A percentile compares a stretch with the other conserved stretches of the same genome.
phyloP scores from a whole-genome alignment of 1,284 basidiomycete species.

The Uromyces viciae-fabae region DNA sequence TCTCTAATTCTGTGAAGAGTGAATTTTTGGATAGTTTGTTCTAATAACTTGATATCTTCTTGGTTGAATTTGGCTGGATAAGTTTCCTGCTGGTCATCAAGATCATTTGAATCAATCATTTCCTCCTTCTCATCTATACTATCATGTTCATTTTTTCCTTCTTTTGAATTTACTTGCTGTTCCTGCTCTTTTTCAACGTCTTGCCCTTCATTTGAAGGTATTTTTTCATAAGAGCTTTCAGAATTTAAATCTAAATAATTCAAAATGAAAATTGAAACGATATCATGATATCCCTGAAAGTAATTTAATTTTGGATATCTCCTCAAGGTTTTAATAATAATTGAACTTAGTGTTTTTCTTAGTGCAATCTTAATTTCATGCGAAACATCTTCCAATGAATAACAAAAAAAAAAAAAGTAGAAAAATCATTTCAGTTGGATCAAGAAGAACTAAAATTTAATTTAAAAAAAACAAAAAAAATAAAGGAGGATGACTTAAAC shows the following conservation, averaged over 20 bases:
- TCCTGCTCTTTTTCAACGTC: neutral
- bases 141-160: neutral
- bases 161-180: neutral
- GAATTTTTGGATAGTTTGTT: conserved; percentile 32
- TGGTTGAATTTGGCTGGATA: neutral
- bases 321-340: conserved; percentile 50
- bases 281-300: conserved; percentile 52
- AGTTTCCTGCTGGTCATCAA: neutral
- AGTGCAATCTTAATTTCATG: conserved; percentile 46
- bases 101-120: neutral
- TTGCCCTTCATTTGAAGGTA: neutral
- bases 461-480: neutral
- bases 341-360: conserved; percentile 46
- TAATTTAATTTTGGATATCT: conserved; percentile 50
- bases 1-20: conserved; percentile 49
- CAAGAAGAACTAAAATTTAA: neutral
- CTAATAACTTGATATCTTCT: conserved; percentile 48
- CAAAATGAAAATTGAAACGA: conserved; percentile 51
- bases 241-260: conserved; percentile 10
- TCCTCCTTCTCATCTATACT: neutral
- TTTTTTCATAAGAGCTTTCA: neutral
- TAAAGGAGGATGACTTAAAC: conserved; percentile 20
- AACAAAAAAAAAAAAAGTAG: neutral
- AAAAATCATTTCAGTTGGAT: neutral
- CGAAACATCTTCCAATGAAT: conserved; percentile 38